Evolutionary conservation across 495 filamentous ascomycete species (phyloP).

Genomic region (Hyaloscypha variabilis): DNA sequence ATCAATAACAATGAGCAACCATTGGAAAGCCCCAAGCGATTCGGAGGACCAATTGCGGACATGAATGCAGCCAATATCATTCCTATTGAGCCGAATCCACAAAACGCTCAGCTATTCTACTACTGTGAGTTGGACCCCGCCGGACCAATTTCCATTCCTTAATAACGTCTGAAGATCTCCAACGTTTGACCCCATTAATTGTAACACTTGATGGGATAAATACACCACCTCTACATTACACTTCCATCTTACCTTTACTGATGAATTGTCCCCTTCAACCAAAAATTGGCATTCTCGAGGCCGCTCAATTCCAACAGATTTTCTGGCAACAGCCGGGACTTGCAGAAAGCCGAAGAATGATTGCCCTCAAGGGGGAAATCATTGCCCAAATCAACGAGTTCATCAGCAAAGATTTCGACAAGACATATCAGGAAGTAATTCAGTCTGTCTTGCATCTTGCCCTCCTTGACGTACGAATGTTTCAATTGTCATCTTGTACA

Average conservation of each 20-base stretch:
- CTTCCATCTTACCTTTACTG: not conserved
- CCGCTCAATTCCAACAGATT: not conserved
- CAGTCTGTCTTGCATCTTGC: conserved; percentile 4
- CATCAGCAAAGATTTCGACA: not conserved
- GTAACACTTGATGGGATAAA: not conserved
- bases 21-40: not conserved
- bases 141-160: not conserved
- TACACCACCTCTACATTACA: not conserved
- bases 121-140: not conserved
- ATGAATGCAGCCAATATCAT: not conserved
- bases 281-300: not conserved
- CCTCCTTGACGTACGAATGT: not conserved
- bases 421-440: conserved; percentile 5
- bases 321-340: not conserved
- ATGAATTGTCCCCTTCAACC: not conserved
- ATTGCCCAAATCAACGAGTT: not conserved
- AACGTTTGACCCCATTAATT: not conserved
- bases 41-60: not conserved
- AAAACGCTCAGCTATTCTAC: not conserved
- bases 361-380: conserved; percentile 1
- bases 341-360: not conserved
- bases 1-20: not conserved
- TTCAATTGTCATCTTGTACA: not conserved
- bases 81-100: not conserved
- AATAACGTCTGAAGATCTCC: not conserved